Conservation (phyloP, 306 rosid species). For the Sechiopsis laciniata region DNA sequence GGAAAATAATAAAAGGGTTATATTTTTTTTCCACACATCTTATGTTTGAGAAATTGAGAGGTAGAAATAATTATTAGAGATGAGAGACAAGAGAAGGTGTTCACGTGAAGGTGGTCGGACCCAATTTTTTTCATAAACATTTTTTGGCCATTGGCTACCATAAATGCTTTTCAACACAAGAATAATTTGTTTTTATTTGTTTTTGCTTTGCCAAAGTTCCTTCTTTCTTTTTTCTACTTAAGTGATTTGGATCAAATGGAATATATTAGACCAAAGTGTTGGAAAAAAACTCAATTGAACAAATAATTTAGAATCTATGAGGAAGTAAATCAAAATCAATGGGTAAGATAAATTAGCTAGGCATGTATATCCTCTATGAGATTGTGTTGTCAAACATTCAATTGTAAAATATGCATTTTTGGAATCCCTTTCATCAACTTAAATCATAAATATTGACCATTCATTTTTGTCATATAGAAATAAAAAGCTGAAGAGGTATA, state of each 20-base stretch:
- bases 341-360: too few relatives aligned
- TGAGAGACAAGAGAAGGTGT: not conserved
- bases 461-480: too few relatives aligned
- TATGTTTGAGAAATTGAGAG: not conserved
- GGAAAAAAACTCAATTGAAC: too few relatives aligned
- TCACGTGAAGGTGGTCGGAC: conserved; percentile 19
- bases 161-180: not conserved
- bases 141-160: not conserved
- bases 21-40: not conserved
- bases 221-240: not conserved
- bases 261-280: not conserved
- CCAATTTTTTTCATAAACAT: not conserved
- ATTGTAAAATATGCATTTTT: too few relatives aligned
- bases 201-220: not conserved
- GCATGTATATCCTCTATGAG: too few relatives aligned
- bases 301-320: too few relatives aligned
- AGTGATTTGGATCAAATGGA: not conserved
- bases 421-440: too few relatives aligned
- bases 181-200: not conserved
- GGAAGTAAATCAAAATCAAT: too few relatives aligned
- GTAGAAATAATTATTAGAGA: not conserved
- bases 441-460: too few relatives aligned
- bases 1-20: not conserved
- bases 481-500: too few relatives aligned
- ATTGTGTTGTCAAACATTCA: too few relatives aligned